Percentiles rank a stretch among this genome's conserved stretches.
Evolutionary conservation across 2,329 filamentous ascomycete species (phyloP).

Genomic region (Phaeosphaeria sp.): DNA sequence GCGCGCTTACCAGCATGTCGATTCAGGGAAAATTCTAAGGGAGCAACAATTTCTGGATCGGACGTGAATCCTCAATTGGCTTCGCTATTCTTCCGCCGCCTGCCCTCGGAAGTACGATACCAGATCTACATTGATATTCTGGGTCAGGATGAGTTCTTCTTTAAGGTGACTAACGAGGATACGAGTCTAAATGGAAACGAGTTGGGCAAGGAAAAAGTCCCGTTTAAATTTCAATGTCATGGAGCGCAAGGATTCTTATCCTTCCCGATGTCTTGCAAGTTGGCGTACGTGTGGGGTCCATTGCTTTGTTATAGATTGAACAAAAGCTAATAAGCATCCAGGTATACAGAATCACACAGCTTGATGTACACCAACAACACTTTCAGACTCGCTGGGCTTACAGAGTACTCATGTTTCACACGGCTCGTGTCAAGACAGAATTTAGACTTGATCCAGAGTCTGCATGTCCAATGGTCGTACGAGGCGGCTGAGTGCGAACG

Average conservation of each 20-base stretch:
- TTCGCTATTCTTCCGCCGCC: neutral
- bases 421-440: neutral
- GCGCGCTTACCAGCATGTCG: neutral
- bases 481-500: neutral
- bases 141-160: neutral
- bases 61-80: neutral
- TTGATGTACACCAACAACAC: constrained; percentile 2
- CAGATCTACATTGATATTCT: neutral
- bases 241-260: constrained; percentile 1
- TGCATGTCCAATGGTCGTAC: constrained; percentile 4
- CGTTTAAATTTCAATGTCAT: neutral
- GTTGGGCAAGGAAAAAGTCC: neutral
- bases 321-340: neutral
- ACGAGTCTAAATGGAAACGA: neutral
- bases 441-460: neutral
- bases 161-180: neutral
- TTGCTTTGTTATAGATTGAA: neutral
- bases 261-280: constrained; percentile 2
- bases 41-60: neutral
- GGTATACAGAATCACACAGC: neutral
- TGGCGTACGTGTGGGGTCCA: neutral
- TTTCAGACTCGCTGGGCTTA: constrained; percentile 2
- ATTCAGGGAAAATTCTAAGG: neutral
- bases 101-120: neutral
- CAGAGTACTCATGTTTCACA: constrained; percentile 3